Evolutionary conservation across 2,329 filamentous ascomycete genomes (phyloP), one percentile per base, ranked within the genome.

Genomic region (Aureobasidium sp.): DNA sequence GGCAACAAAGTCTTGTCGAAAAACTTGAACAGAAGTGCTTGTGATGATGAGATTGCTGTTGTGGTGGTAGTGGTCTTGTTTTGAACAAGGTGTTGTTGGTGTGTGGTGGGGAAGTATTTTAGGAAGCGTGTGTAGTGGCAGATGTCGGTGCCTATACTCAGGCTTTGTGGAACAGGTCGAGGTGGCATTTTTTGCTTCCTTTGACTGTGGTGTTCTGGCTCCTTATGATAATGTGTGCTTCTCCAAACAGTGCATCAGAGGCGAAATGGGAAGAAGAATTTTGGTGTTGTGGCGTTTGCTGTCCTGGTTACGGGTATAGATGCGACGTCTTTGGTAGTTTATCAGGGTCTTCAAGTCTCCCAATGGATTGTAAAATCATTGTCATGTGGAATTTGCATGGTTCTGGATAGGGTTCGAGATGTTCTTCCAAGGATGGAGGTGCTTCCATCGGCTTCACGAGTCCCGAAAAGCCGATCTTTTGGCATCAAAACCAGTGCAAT

Each of bases 91-190:
- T 37, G 7, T 2, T 14, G 30, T 30, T 30, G 25, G 8, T 45
- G 21, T 32, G 21, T 48, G 45, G 29, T 57, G 39, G 30, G 32
- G 3, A 57, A 36, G 37, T 58, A 50, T 25, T 73, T 72, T 64
- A 78, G 75, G 63, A 96, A 84, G 61, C 91, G 85, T 0, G 80
- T 74, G 62, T 91, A 81, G 62, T 81, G 80, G 73, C 89, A 91
- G 61, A 96, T 87, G 71, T 96, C 91, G 51, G 84, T 93, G 62
- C 91, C 91, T 58, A 96, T 77, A 53, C 81, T 80, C 14, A 93
- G 70, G 1, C 85, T 78, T n/a, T 85, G 78, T 1, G 87, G 86
- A 67, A 92, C 90, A 0, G 77, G 75, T 44, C 76, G 73, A 9
- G 70, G 72, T 61, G 76, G 71, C 77, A 79, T 79, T 25, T 44